phyloP scores from a whole-genome alignment of 306 rosid species.

The Trifolium fragiferum region DNA sequence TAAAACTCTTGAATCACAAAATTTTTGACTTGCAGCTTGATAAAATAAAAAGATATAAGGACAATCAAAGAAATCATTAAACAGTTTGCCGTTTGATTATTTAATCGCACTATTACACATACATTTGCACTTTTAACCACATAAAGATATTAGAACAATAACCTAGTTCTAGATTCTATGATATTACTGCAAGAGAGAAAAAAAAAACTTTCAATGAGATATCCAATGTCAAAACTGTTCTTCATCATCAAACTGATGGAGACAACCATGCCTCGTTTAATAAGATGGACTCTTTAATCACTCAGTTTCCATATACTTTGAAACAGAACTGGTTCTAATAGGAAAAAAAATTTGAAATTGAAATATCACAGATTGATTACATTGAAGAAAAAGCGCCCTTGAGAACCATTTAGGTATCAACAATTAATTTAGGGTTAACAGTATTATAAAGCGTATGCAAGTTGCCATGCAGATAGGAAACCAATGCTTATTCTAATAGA shows the following conservation, averaged over 20 bases:
- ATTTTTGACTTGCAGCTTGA: conserved; percentile 2
- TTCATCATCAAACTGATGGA: conserved; percentile 1
- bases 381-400: not conserved
- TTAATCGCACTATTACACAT: not conserved
- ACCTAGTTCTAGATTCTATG: conserved; percentile 4
- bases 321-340: not conserved
- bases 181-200: not conserved
- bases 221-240: not conserved
- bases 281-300: not conserved
- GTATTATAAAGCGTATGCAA: not conserved
- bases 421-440: conserved; percentile 8
- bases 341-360: conserved; percentile 6
- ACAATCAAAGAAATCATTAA: not conserved
- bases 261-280: not conserved
- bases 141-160: conserved; percentile 15
- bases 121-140: not conserved
- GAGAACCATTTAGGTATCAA: conserved; percentile 4
- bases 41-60: conserved; percentile 17
- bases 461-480: conserved; percentile 24
- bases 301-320: conserved; percentile 8
- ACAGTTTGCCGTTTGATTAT: not conserved
- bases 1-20: conserved; percentile 25
- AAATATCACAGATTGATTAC: conserved; percentile 5
- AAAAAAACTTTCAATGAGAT: not conserved
- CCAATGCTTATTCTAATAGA: not conserved